Evolutionary conservation across 2,329 filamentous ascomycete genomes (phyloP), one percentile per base, ranked within the genome.

Genomic region (Penicillium sp.): DNA sequence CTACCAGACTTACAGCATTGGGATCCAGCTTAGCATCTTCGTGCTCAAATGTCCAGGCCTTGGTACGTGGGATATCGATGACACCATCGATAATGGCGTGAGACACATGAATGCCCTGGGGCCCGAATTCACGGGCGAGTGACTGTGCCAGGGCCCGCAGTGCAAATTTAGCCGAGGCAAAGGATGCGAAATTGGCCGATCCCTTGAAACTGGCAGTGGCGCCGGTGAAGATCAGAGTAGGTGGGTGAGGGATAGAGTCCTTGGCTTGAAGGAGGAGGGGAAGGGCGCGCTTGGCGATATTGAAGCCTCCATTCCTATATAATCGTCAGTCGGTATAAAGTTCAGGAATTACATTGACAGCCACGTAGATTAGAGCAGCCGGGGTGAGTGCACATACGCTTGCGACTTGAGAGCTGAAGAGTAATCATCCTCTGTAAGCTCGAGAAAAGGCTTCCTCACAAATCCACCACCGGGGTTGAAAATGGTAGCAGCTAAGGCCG

Each of bases 41-140:
- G 18, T 74, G 73, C 50, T 77, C 70, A 62, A 78, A 77, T 45
- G 77, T 63, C 69, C 70, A 83, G 29, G 76, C 77, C 65, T 82
- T 84, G 1, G 82, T 86, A 52, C 79, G 74, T 0, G 86, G 86
- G 44, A 86, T 89, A 65, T 94, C 86, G 65, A 95, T 95, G 1
- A 87, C 78, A 0, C 88, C 89, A 62, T 95, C 89, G 44, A 94
- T 84, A 50, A 95, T 81, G 4, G 84, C 82, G 69, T 94, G 87
- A 0, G 85, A 80, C 1, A 95, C 85, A 66, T 95, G 89, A 1
- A 95, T 79, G 2, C 89, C 89, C 65, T 87, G 76, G 0, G 89
- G 88, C 0, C 86, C 87, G 66, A 93, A 95, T 65, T 95, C 89
- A 46, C 85, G 79, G 0, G 89, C 86, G 22, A 95, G 74, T 27